These are phyloP conservation scores for Earliella scabrosa DNA, from an alignment of 1,284 basidiomycete species.

Conservation along the genomic window DNA sequence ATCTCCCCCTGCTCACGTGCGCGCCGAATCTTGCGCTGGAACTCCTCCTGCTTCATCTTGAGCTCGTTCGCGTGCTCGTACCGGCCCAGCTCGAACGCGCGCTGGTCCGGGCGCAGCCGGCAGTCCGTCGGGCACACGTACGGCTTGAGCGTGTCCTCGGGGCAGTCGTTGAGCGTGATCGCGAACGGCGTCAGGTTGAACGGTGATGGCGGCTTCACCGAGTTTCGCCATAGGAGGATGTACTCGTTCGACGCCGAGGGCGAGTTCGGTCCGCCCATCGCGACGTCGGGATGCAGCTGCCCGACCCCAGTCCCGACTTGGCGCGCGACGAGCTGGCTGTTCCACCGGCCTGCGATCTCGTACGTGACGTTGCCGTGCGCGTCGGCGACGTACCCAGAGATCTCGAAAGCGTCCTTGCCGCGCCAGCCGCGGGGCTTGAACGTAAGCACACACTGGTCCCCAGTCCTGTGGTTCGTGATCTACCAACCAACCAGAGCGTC, in stretches of 20 bases:
- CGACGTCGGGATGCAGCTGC: slow-evolving; percentile 77
- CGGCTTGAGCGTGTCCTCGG: slow-evolving; percentile 65
- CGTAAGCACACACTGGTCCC: slow-evolving; percentile 88
- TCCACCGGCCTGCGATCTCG: slow-evolving; percentile 97
- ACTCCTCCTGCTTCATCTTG: slow-evolving; percentile 88
- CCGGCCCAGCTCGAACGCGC: slow-evolving; percentile 92
- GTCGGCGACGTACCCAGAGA: slow-evolving; percentile 85
- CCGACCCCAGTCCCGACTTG: slow-evolving; percentile 67
- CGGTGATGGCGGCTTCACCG: slow-evolving; percentile 80
- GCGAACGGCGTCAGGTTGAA: slow-evolving; percentile 98
- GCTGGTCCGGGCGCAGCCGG: slow-evolving; percentile 90
- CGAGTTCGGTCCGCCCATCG: slow-evolving; percentile 50
- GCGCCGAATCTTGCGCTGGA: slow-evolving; percentile 80
- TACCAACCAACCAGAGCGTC: slow-evolving; percentile 34
- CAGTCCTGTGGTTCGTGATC: slow-evolving; percentile 91
- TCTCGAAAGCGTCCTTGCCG: slow-evolving; percentile 90
- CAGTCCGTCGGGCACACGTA: slow-evolving; percentile 94
- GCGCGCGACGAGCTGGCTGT: slow-evolving; percentile 91
- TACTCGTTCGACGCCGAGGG: slow-evolving; percentile 62
- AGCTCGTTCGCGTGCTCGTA: slow-evolving; percentile 91
- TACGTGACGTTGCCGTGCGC: slow-evolving; percentile 70
- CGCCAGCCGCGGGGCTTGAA: slow-evolving; percentile 98
- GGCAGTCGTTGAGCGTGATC: slow-evolving; percentile 87
- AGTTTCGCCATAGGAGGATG: slow-evolving; percentile 93
- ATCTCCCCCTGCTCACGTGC: slow-evolving; percentile 79